Evolutionary conservation across 805 yeast genomes (phyloP).

Genomic region (Candida piceae): DNA sequence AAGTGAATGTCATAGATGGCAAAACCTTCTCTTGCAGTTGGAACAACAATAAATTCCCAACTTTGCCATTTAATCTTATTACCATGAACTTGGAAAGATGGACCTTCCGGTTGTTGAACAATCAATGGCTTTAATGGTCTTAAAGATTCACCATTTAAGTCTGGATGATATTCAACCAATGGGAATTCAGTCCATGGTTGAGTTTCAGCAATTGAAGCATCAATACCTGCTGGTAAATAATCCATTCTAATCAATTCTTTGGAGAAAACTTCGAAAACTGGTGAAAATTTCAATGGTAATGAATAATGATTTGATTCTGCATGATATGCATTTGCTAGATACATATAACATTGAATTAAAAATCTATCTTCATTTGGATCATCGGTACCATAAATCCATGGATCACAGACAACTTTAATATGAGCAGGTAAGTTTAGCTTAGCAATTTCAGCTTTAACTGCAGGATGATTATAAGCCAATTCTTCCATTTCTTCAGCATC

Average conservation of each 20-base stretch:
- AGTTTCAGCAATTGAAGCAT: slow-evolving; percentile 51
- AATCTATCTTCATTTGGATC: slow-evolving; percentile 55
- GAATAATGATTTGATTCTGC: slow-evolving; percentile 74
- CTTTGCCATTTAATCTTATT: slow-evolving; percentile 73
- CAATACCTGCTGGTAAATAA: slow-evolving; percentile 67
- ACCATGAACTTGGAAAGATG: slow-evolving; percentile 60
- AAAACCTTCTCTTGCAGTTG: slow-evolving; percentile 74
- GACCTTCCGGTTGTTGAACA: slow-evolving; percentile 74
- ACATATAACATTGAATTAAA: slow-evolving; percentile 69
- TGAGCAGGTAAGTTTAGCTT: slow-evolving; percentile 59
- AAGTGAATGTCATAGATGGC: slow-evolving; percentile 68
- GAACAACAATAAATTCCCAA: slow-evolving; percentile 71
- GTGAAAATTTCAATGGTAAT: slow-evolving; percentile 66
- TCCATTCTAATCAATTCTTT: slow-evolving; percentile 66
- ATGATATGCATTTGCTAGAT: slow-evolving; percentile 61
- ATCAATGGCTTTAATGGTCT: slow-evolving; percentile 69
- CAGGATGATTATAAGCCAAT: slow-evolving; percentile 49
- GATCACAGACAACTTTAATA: slow-evolving; percentile 56
- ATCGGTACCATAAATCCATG: slow-evolving; percentile 80
- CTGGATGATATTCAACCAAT: slow-evolving; percentile 71
- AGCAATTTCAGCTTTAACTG: slow-evolving; percentile 57
- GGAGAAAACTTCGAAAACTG: slow-evolving; percentile 61
- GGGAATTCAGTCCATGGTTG: slow-evolving; percentile 56
- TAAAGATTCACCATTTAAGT: slow-evolving; percentile 48
- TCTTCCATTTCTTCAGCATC: slow-evolving; percentile 54